Evolutionary conservation across 1,139 yeast genomes (phyloP).

Genomic region (Candida sp.): DNA sequence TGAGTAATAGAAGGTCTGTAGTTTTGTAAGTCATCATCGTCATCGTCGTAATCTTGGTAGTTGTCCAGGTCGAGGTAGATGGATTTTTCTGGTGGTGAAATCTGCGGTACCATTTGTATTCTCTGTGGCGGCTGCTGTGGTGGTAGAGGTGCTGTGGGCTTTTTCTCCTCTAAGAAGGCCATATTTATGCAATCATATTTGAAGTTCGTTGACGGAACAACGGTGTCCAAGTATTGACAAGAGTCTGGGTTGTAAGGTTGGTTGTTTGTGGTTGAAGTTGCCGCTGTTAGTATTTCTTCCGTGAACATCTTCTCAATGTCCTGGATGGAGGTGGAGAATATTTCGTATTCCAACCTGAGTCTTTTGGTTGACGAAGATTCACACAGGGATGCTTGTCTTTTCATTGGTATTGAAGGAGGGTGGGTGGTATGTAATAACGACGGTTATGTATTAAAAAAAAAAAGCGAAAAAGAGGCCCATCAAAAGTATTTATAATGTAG

Average conservation of each 20-base stretch:
- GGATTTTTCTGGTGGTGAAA: neutral
- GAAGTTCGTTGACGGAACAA: slow-evolving; percentile 10
- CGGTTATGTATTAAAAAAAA: no score
- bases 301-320: slow-evolving; percentile 33
- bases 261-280: slow-evolving; percentile 1
- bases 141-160: slow-evolving; percentile 7
- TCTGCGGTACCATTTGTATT: neutral
- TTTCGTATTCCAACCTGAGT: slow-evolving; percentile 28
- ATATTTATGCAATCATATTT: slow-evolving; percentile 32
- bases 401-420: slow-evolving; percentile 4
- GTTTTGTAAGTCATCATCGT: slow-evolving; percentile 3
- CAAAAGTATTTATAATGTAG: no score
- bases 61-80: slow-evolving; percentile 5
- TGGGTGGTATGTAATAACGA: neutral
- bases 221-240: slow-evolving; percentile 9
- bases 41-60: slow-evolving; percentile 4
- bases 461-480: no score
- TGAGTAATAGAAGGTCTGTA: slow-evolving; percentile 9
- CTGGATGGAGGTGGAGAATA: slow-evolving; percentile 30
- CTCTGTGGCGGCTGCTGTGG: neutral
- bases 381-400: slow-evolving; percentile 8
- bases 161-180: slow-evolving; percentile 20
- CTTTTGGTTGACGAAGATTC: slow-evolving; percentile 23
- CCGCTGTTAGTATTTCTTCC: slow-evolving; percentile 4
- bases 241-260: slow-evolving; percentile 3